A percentile compares a stretch with the other conserved stretches of the same genome.
These are phyloP conservation scores for Cylindrotheca closterium DNA, from an alignment of 108 stramenopile genomes.

Conservation along the genomic window DNA sequence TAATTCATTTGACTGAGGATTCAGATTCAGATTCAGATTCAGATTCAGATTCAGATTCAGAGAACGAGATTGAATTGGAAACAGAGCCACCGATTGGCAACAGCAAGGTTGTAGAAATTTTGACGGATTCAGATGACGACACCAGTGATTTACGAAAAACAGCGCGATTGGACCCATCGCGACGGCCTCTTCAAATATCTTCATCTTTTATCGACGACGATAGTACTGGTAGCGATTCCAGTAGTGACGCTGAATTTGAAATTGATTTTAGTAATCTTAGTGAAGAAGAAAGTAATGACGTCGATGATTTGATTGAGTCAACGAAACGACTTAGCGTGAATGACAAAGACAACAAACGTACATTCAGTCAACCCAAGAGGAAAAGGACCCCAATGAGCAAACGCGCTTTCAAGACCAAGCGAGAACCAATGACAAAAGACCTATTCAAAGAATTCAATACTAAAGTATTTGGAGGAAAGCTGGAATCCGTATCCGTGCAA, in stretches of 20 bases:
- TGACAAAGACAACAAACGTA: neutral
- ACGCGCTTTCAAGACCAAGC: conserved; percentile 44
- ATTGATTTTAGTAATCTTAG: neutral
- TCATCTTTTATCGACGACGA: neutral
- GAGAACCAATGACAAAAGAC: conserved; percentile 41
- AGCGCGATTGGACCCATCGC: too few relatives aligned
- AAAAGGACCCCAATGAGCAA: conserved; percentile 8
- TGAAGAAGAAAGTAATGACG: too few relatives aligned
- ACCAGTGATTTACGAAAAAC: neutral
- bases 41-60: too few relatives aligned
- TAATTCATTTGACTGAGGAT: too few relatives aligned
- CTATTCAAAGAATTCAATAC: conserved; percentile 58
- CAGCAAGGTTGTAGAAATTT: neutral
- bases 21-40: too few relatives aligned
- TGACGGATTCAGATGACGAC: neutral
- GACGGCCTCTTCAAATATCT: neutral
- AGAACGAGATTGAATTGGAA: too few relatives aligned
- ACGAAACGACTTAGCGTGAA: neutral
- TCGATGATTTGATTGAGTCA: neutral
- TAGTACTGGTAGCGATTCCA: neutral
- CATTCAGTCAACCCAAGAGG: neutral
- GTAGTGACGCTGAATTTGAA: neutral
- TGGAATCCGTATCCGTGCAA: conserved; percentile 38
- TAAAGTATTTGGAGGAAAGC: conserved; percentile 41
- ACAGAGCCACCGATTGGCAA: too few relatives aligned